Conservation (phyloP, 805 yeast species). For the Candida khao-thaluensis region DNA sequence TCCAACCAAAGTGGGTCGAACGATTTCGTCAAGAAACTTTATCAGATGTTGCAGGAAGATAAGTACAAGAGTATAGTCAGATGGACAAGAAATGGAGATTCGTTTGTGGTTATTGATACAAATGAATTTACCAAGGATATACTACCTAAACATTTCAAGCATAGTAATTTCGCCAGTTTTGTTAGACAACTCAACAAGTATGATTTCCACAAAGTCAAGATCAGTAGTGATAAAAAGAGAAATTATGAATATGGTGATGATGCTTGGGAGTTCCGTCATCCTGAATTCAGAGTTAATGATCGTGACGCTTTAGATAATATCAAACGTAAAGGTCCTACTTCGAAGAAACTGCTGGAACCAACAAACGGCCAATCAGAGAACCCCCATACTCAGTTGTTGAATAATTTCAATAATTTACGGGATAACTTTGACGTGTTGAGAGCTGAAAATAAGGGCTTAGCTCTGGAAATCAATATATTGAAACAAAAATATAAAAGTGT, state of each 20-base stretch:
- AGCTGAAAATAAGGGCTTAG: slow-evolving; percentile 30
- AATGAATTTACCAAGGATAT: slow-evolving; percentile 87
- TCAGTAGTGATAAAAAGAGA: slow-evolving; percentile 58
- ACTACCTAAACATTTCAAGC: slow-evolving; percentile 91
- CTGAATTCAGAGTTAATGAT: slow-evolving; percentile 76
- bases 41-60: slow-evolving; percentile 81
- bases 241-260: slow-evolving; percentile 63
- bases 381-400: slow-evolving; percentile 7
- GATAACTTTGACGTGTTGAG: slow-evolving; percentile 34
- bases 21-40: slow-evolving; percentile 76
- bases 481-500: slow-evolving; percentile 63
- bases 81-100: slow-evolving; percentile 85
- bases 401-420: slow-evolving; percentile 19
- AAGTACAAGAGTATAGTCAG: slow-evolving; percentile 72
- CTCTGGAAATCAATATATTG: slow-evolving; percentile 39
- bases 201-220: slow-evolving; percentile 94
- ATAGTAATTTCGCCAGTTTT: slow-evolving; percentile 91
- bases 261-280: slow-evolving; percentile 95
- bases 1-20: slow-evolving; percentile 54
- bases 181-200: slow-evolving; percentile 95
- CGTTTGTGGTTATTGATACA: slow-evolving; percentile 86
- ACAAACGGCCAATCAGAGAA: neutral
- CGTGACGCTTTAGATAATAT: slow-evolving; percentile 81
- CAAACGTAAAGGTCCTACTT: slow-evolving; percentile 72
- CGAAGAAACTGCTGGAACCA: slow-evolving; percentile 35